Base-by-base conservation (phyloP, 371 early-diverging fungal genomes). In the Blakeslea trispora region DNA sequence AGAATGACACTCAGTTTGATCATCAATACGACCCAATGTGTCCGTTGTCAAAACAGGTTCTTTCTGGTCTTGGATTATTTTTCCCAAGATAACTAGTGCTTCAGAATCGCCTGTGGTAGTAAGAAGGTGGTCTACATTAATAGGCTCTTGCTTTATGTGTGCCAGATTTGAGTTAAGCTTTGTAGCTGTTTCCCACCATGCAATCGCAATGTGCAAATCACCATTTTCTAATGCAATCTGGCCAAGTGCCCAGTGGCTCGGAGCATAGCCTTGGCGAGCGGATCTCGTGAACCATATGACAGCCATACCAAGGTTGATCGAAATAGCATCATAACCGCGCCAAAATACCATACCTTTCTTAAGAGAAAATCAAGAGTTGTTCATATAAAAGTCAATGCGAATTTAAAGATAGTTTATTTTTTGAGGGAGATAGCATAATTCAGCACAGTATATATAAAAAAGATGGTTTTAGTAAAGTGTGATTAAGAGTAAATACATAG, bases 211-310 rank as follows among this genome's bases (percentile, higher is more conserved):
- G 35, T 73, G 69, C 24, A 63, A 52, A 41, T 73, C 71, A 9
- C 71, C 67, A 18, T 68, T 66, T 24, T 76, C 74, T 6, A 68
- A 37, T 10, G 71, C 70, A 53, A 76, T 71, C 43, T 71, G 69
- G 5, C 77, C 77, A 13, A 76, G 58, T 8, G 69, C 75, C 69
- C 69, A 75, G 37, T 69, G 64, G 21, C 75, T 75, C 13, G 55
- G 55, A 23, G 64, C 50, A 23, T 64, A 64, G 1, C 63, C 61
- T 58, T 71, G 71, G 10, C 50, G 54, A 28, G 75, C 75, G 8
- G 75, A 61, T 23, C 55, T 48, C 10, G 69, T 71, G 46, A 75
- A 71, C 66, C 69, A 71, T n/a, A 60, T 50, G 13, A 69, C 60
- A 18, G 75, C 75, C 50, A 67, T 57, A 35, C 61, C 63, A 15